Base-by-base conservation (phyloP, 192 early-diverging fungal species). In the Entomortierella chlamydospora region DNA sequence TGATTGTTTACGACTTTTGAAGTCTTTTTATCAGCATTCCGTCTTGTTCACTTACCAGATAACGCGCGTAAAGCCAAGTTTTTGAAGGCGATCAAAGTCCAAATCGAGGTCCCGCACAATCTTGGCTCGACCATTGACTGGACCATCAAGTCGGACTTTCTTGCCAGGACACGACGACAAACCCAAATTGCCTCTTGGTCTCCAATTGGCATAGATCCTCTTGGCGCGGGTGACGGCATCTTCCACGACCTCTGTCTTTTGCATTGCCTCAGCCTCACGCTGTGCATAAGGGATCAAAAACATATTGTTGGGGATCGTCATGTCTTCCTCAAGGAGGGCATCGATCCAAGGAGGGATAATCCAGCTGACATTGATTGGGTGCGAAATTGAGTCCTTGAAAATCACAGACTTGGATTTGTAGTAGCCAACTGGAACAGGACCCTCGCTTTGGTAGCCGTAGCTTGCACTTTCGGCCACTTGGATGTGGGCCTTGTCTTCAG, bases 141-240 rank as follows among this genome's bases (percentile, higher is more conserved):
- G 93, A 0, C 92, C 92, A 37, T 81, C 85, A 17, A 94, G 66
- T 47, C 93, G 84, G 5, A 94, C 91, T 61, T 93, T 92, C 72
- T 94, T 93, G n/a, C 93, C 93, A 0, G 93, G 93, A 74, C 92
- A 93, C 4, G 87, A 89, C 39, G 86, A 88, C 29, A 94, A 73
- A 6, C 87, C 90, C 29, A 94, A 63, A 57, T 93, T 94, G 5
- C 92, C 93, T 50, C 76, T 55, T 12, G 65, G 76, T 25, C 62
- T 45, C 76, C 76, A 79, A 31, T 66, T 43, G 10, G 67, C 57
- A 30, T 65, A 70, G 0, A 58, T 50, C 42, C 45, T 56, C 30
- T 53, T 70, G 37, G 76, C 76, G 4, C 68, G 47, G 10, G 56
- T n/a, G 18, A 65, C 45, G 7, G 63, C 56, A 39, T 70, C 67